Base-by-base conservation (phyloP, 2,329 filamentous ascomycete species). In the Diaporthe australafricana region DNA sequence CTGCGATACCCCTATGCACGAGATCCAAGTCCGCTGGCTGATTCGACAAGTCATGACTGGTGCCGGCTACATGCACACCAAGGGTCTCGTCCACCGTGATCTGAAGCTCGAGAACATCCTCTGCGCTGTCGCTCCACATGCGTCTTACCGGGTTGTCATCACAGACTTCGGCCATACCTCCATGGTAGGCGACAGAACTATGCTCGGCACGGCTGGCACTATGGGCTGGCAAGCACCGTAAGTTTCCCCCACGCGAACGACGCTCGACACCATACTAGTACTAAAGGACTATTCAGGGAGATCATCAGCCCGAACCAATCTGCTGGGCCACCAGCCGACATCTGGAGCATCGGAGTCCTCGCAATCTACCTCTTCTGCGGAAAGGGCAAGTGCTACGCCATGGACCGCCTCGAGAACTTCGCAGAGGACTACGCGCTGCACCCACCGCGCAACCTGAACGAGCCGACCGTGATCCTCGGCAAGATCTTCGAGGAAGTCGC, bases 41-140 rank as follows among this genome's bases (percentile, higher is more conserved):
- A 76, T 87, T 11, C 79, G 83, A 4, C 87, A 89, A 75, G 78
- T 89, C 3, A 77, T 87, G 1, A 80, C 80, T 6, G 87, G 82
- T 0, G 77, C 89, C 1, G 72, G 75, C 2, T 88, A 87, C 74
- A 82, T 89, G 8, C 87, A 89, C 73, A 75, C 76, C n/a, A 85
- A 85, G 52, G 83, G 83, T 0, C 82, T 89, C 8, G 82, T 86
- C 0, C 87, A 89, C 75, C 83, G 87, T 1, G 87, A 89, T 69
- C 78, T 89, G 38, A 89, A 89, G 73, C 86, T 84, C 0, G 87
- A 88, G 74, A 89, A 89, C 50, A 81, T 89, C 4, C 82, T 89
- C 14, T 80, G 88, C 70, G 84, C 83, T 0, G 83, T 82, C 17
- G 86, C 85, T 2, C 84, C 85, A 0, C 82, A 81, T 32, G 77